Base-by-base conservation (phyloP, 2,329 filamentous ascomycete species). In the Phoma sp. region DNA sequence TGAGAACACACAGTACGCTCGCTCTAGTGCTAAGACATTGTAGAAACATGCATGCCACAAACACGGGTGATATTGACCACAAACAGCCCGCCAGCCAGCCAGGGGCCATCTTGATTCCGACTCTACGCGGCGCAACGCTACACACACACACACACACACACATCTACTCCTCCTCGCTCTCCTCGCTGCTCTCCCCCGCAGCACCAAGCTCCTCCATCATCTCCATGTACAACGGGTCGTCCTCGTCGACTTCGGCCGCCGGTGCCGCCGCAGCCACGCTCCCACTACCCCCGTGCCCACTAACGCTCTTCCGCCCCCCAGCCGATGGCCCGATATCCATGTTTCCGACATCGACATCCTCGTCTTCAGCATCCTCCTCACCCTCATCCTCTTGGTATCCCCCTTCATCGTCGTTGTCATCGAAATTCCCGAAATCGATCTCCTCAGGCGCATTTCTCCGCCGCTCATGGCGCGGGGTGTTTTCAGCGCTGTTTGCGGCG, bases 151-250 rank as follows among this genome's bases (percentile, higher is more conserved):
- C 18, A 18, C 18, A 18, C 18, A 18, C 18, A 18, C 18, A 18
- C 18, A 18, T 24, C n/a, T 43, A 46, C 43, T 52, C 43, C 37
- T 46, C 49, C 50, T 80, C 78, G 55, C 76, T 78, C 60, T 79
- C 77, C 56, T 76, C 75, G 50, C 70, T 73, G 37, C 70, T 73
- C 9, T 75, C 72, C 24, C 66, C 72, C 8, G 66, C 71, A 32
- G 65, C 18, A 18, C 18, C 71, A 29, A 75, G 66, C 0, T 75
- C 78, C 47, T 74, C 65, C 54, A 77, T 74, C 68, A 80, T 76
- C 65, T 77, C 72, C 60, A 78, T 77, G 44, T 67, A 78, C 62
- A 71, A 69, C 67, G 55, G 74, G 62, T 79, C 78, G 25, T 77
- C 76, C 24, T 73, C 70, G 18, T 73, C 72, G 6, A 70, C 68